Percentiles rank a stretch among this genome's conserved stretches.
Evolutionary conservation across 441 rosid genomes (phyloP).

Genomic region (Jatropha multifida): DNA sequence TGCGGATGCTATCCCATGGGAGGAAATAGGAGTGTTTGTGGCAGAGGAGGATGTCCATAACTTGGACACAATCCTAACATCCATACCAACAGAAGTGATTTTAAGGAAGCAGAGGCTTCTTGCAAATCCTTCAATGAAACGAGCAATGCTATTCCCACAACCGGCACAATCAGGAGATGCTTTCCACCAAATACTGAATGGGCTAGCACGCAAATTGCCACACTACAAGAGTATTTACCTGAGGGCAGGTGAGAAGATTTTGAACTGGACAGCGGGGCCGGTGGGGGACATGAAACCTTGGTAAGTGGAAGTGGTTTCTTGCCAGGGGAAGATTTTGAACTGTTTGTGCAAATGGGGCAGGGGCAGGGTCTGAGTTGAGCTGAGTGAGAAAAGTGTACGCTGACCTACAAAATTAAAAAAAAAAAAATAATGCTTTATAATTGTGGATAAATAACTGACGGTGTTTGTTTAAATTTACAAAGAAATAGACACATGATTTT

Average conservation of each 20-base stretch:
- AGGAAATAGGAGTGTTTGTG: slow-evolving; percentile 82
- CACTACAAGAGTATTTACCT: slow-evolving; percentile 47
- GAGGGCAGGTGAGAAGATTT: slow-evolving; percentile 48
- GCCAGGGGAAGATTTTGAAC: neutral
- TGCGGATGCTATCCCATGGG: slow-evolving; percentile 97
- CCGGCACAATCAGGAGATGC: slow-evolving; percentile 88
- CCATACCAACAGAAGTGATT: slow-evolving; percentile 69
- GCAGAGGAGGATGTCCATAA: slow-evolving; percentile 81
- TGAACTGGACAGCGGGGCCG: slow-evolving; percentile 93
- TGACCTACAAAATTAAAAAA: too few species aligned
- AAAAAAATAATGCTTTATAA: too few species aligned
- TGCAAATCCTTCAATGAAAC: slow-evolving; percentile 87
- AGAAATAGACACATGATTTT: too few species aligned
- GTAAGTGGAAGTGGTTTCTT: slow-evolving; percentile 27
- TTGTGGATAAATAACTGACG: too few species aligned
- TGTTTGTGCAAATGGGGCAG: neutral
- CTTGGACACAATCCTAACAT: slow-evolving; percentile 72
- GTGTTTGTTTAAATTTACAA: too few species aligned
- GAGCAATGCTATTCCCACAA: slow-evolving; percentile 87
- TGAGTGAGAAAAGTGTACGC: neutral
- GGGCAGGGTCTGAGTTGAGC: neutral
- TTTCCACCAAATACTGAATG: slow-evolving; percentile 87
- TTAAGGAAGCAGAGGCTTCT: slow-evolving; percentile 84
- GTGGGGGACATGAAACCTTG: slow-evolving; percentile 84
- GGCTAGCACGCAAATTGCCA: slow-evolving; percentile 79